Evolutionary conservation across 2,329 filamentous ascomycete species (phyloP), one percentile per base, ranked within the genome.

Genomic region (Phoma sp.): DNA sequence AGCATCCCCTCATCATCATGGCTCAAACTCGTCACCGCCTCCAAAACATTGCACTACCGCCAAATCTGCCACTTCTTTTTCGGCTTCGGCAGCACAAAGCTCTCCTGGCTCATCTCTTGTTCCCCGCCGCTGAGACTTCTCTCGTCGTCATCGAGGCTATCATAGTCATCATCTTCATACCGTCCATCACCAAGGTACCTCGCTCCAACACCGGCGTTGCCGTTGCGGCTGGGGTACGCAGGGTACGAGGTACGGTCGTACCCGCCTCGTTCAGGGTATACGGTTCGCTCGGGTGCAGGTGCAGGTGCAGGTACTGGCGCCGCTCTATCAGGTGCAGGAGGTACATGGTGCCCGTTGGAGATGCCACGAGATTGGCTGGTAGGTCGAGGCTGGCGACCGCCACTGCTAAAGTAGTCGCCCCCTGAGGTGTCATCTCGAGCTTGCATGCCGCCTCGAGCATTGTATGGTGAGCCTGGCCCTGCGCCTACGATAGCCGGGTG

Each of bases 11-110:
- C 51, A n/a, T 33, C 27, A n/a, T 22, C 25, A 24, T 5, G 21
- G 15, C 24, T 29, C 31, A 46, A 22, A 2, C 27, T 8, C 27
- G 52, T 40, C 44, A 45, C 38, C 32, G 1, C 21, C 21, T 27
- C 4, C 38, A 15, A 27, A 17, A 13, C 12, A 27, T n/a, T 9
- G 22, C 21, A 6, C 19, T 61, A 68, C 32, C 60, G 58, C 74
- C 73, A 72, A 62, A 75, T 72, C 71, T 72, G 74, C 73, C 69
- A 76, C 62, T 67, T 72, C 56, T 57, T 69, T 60, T 78, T 78
- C 46, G 74, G 78, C 56, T 74, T 67, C n/a, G 69, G 68, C 27
- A 64, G 57, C 32, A 68, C 65, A 55, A 74, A 74, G 39, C 69
- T 71, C 49, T 72, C 68, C 51, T 68, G 63, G 35, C 68, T 73